phyloP scores from a whole-genome alignment of 345 rosid genomes.

The Salix udensis region DNA sequence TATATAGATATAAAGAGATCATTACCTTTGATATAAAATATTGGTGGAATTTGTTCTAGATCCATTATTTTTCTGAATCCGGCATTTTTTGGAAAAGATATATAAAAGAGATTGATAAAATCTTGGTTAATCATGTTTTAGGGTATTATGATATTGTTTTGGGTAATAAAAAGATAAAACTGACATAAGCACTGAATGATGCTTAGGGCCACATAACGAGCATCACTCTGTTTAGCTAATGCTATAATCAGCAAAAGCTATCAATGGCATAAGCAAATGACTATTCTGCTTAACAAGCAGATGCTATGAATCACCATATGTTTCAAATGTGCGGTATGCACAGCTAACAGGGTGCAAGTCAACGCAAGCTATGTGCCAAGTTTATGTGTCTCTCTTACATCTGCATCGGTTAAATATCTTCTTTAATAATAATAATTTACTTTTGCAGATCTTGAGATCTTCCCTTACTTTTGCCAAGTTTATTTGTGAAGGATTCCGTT shows the following conservation, averaged over 20 bases:
- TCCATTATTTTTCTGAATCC: too few species aligned
- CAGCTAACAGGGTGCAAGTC: conserved; percentile 89
- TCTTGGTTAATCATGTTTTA: too few species aligned
- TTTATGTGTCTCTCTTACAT: conserved; percentile 95
- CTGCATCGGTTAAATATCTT: conserved; percentile 53
- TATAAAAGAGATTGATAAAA: too few species aligned
- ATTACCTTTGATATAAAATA: too few species aligned
- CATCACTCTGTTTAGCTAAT: background rate
- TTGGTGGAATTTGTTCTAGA: too few species aligned
- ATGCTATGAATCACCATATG: background rate
- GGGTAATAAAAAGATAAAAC: too few species aligned
- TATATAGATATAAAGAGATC: too few species aligned
- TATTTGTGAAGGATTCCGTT: too few species aligned
- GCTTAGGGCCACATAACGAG: background rate
- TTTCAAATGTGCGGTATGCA: conserved; percentile 14
- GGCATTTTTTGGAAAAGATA: too few species aligned
- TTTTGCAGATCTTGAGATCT: conserved; percentile 60
- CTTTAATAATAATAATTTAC: background rate
- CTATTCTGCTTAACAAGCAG: conserved; percentile 3
- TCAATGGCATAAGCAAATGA: background rate
- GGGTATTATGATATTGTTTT: too few species aligned
- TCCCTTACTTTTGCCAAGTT: too few species aligned
- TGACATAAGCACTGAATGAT: background rate
- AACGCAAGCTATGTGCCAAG: conserved; percentile 85
- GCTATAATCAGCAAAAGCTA: background rate